Conservation (phyloP, 805 yeast genomes). For the Sugiyamaella americana region DNA sequence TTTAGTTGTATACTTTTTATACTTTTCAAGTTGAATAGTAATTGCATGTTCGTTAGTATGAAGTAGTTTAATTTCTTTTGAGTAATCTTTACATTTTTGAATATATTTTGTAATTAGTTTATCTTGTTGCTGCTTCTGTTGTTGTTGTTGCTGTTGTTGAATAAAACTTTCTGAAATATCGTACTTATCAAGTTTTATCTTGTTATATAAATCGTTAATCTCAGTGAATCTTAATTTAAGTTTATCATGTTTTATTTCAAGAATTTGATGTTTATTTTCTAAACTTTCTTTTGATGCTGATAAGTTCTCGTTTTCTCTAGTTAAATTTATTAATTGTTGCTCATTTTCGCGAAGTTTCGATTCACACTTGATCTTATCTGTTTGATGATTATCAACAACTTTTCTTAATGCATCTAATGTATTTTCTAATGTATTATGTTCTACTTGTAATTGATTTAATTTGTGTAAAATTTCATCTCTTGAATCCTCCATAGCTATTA, state of each 20-base stretch:
- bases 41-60: not conserved
- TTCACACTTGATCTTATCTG: not conserved
- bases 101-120: not conserved
- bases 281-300: not conserved
- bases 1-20: not conserved
- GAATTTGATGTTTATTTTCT: slow-evolving; percentile 7
- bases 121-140: no score
- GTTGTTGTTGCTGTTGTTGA: no score
- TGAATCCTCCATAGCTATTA: slow-evolving; percentile 6
- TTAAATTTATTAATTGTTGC: not conserved
- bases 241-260: slow-evolving; percentile 6
- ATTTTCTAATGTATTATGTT: not conserved
- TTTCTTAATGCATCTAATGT: not conserved
- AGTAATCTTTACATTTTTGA: not conserved
- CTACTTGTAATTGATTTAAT: not conserved
- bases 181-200: not conserved
- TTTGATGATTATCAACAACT: not conserved
- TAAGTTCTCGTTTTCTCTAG: not conserved
- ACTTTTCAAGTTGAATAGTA: not conserved
- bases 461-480: not conserved
- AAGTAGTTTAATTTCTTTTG: not conserved
- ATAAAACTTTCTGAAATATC: not conserved
- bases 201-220: not conserved
- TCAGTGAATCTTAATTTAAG: not conserved
- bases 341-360: not conserved